Evolutionary conservation across 2,329 filamentous ascomycete species (phyloP), one percentile per base, ranked within the genome.

Genomic region (Colletotrichum filicis): DNA sequence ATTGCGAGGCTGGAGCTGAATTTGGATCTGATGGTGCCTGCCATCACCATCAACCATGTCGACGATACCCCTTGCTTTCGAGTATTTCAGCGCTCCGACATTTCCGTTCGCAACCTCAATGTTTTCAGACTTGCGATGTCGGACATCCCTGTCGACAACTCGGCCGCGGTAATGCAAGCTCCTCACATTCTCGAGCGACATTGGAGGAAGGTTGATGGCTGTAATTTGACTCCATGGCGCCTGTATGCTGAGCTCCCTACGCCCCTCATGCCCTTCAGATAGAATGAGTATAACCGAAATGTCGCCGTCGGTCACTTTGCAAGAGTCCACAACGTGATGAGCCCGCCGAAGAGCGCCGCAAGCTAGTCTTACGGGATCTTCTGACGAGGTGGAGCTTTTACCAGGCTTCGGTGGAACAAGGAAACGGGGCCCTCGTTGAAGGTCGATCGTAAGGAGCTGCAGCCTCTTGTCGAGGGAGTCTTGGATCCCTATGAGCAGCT

Each of bases 201-300:
- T 83, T 32, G 87, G 76, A 2, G 93, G 92, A 2, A 95, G 82
- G 0, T 87, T 84, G n/a, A 95, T 83, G 56, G 90, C 91, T n/a
- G 91, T 90, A 14, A 93, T 86, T 65, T 89, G 88, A 70, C 92
- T 92, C 93, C 93, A 95, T 0, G 93, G 93, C 6, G 92, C 92
- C 80, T 95, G 93, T 11, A 94, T 84, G 75, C 92, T 94, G 19
- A 96, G 82, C 77, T 93, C 90, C 59, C 90, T 88, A 35, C 88
- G 87, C 1, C 92, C 92, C 75, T 90, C 85, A 63, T 88, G 87
- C 28, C 90, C 89, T 76, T 92, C 89, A 3, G 91, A 93, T 16
- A 96, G 83, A 30, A 94, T 90, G 3, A 95, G 83, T 64, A 95
- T 92, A 75, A 92, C 91, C 37, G 92, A 90, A 66, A 93, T 85